These are phyloP conservation scores for Ceratocystis lukuohia DNA, from an alignment of 2,329 filamentous ascomycete species.

Conservation along the genomic window DNA sequence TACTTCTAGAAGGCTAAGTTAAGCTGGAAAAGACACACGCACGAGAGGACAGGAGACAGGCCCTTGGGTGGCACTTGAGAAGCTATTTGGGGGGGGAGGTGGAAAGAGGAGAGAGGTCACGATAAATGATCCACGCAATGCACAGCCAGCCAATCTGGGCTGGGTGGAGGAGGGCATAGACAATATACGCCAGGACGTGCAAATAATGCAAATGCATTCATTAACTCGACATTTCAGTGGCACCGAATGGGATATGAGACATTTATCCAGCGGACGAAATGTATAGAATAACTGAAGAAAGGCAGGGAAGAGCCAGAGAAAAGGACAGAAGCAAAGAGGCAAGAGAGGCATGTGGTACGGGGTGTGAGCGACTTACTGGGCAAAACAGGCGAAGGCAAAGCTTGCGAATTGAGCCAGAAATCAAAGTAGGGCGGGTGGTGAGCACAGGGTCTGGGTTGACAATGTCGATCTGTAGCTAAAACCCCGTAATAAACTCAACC, in stretches of 20 bases:
- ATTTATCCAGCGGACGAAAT: not conserved
- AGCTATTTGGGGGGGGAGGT: not conserved
- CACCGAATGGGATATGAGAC: no score
- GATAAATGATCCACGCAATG: not conserved
- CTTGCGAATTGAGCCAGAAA: not conserved
- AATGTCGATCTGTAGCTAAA: conserved; percentile 5
- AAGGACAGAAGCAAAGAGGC: not conserved
- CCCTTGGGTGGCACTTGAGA: not conserved
- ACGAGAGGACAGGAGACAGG: not conserved
- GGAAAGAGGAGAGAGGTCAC: not conserved
- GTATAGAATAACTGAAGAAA: not conserved
- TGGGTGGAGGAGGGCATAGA: no score
- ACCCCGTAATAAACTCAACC: not conserved
- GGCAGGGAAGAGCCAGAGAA: not conserved
- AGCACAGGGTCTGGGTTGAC: not conserved
- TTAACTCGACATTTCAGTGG: no score
- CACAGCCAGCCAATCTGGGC: not conserved
- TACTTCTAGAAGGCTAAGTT: conserved; percentile 5
- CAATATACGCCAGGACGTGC: no score
- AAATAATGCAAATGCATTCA: not conserved
- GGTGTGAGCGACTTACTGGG: not conserved
- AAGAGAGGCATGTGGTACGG: not conserved
- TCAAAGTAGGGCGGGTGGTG: not conserved
- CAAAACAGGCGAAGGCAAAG: not conserved
- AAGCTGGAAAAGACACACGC: not conserved